Percentiles rank a stretch among this genome's conserved stretches.
Evolutionary conservation across 2,329 filamentous ascomycete genomes (phyloP).

Genomic region (Fonsecaea nubica): DNA sequence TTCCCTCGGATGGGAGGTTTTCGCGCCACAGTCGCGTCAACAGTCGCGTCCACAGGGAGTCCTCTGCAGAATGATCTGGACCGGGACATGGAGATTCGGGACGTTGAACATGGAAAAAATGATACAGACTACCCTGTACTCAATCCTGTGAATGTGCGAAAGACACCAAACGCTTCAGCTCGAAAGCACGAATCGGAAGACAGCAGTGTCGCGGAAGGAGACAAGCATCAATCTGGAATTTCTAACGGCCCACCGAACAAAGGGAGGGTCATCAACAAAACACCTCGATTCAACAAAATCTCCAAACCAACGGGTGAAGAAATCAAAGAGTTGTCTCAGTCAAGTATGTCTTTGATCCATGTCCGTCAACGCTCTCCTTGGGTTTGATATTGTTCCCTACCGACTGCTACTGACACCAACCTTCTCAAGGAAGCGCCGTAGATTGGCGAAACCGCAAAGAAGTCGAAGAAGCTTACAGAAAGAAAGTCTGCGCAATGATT

Average conservation of each 20-base stretch:
- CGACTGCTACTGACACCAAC: not conserved
- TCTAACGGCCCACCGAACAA: not conserved
- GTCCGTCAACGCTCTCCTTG: not conserved
- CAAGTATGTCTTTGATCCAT: not conserved
- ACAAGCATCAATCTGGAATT: not conserved
- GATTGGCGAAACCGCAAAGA: constrained; percentile 24
- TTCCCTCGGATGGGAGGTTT: not conserved
- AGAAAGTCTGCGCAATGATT: constrained; percentile 18
- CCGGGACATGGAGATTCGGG: not conserved
- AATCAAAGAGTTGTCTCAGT: not conserved
- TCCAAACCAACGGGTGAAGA: not conserved
- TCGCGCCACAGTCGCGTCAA: not conserved
- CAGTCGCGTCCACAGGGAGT: not conserved
- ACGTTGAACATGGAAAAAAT: not conserved
- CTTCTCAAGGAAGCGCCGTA: constrained; percentile 9
- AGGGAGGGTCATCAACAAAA: not conserved
- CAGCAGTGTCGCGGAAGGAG: not conserved
- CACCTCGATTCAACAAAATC: not conserved
- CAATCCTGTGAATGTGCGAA: not conserved
- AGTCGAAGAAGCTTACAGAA: constrained; percentile 11
- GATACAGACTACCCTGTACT: not conserved
- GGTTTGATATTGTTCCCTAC: not conserved
- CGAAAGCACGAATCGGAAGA: constrained; percentile 11
- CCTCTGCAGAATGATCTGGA: not conserved
- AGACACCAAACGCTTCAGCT: not conserved